A percentile compares a stretch with the other conserved stretches of the same genome.
Evolutionary conservation across 345 rosid genomes (phyloP).

Genomic region (Citrus trifoliata): DNA sequence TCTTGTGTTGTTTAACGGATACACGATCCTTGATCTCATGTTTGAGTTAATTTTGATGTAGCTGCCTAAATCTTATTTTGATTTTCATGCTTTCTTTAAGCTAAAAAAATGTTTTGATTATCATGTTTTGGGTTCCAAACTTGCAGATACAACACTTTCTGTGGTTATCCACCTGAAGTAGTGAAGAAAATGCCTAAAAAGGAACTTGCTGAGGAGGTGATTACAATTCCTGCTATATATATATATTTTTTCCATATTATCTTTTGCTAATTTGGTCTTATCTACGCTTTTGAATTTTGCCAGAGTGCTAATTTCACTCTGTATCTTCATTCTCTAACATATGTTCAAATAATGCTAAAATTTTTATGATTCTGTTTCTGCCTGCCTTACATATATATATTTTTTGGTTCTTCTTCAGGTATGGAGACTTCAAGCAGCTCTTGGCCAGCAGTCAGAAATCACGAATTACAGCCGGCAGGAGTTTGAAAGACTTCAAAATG

Average conservation of each 20-base stretch:
- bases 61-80: neutral
- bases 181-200: constrained; percentile 94
- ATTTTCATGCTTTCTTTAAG: neutral
- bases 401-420: constrained; percentile 40
- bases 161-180: constrained; percentile 90
- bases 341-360: neutral
- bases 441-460: constrained; percentile 93
- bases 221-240: neutral
- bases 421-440: constrained; percentile 98
- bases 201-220: constrained; percentile 97
- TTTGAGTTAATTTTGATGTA: neutral
- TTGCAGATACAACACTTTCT: constrained; percentile 88
- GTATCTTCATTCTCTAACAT: neutral
- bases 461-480: constrained; percentile 86
- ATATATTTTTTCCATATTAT: constrained; percentile 4
- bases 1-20: neutral
- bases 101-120: neutral
- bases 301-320: neutral
- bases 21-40: neutral
- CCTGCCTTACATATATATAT: neutral
- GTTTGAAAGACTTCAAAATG: constrained; percentile 92
- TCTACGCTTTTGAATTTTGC: neutral
- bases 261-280: neutral
- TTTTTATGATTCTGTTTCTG: neutral
- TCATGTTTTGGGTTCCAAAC: neutral